Base-by-base conservation (phyloP, 2,329 filamentous ascomycete genomes). In the Ilyonectria mors-panacis region DNA sequence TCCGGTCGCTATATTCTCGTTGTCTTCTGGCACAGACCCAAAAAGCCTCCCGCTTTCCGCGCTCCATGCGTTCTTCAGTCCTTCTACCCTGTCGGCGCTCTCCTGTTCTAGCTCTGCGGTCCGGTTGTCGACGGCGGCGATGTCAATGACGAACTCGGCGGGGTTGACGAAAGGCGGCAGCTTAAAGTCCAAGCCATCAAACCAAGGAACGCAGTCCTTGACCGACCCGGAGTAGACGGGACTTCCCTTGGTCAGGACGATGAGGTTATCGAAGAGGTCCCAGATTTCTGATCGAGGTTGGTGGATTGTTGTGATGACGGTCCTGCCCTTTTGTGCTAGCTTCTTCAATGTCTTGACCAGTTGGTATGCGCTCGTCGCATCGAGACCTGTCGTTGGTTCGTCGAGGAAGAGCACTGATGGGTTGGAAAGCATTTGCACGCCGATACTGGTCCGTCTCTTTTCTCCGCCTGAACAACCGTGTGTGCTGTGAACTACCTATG, bases 241-340 rank as follows among this genome's bases (percentile, higher is more conserved):
- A 37, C 86, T 87, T 0, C 93, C 93, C 71, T 85, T 87, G 2
- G 91, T 90, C 3, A 95, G 78, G 13, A 95, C 84, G 10, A 94
- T 83, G 8, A 94, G 83, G 65, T 90, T 89, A 77, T 94, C 92
- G 74, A 95, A 93, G 17, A 94, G 84, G 35, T 88, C 86, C 92
- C 92, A 95, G 15, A 95, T 94, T 77, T 94, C 93, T 0, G 92
- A 94, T 21, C 93, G 86, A 21, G 93, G 93, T 69, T 94, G 91
- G 76, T 95, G 93, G 39, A 95, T 93, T 0, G 92, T 94, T 0
- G 90, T 91, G 15, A 94, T 87, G 61, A 94, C 85, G 0, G 92
- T 94, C 26, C 92, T 83, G 0, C 92, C 92, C 75, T 91, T 91
- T 39, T 84, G 83, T 0, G 92, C 91, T 2, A 95, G 83, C 8